A percentile compares a stretch with the other conserved stretches of the same genome.
These are phyloP conservation scores for Lantana camara DNA, from an alignment of 257 asterid species.

Conservation along the genomic window DNA sequence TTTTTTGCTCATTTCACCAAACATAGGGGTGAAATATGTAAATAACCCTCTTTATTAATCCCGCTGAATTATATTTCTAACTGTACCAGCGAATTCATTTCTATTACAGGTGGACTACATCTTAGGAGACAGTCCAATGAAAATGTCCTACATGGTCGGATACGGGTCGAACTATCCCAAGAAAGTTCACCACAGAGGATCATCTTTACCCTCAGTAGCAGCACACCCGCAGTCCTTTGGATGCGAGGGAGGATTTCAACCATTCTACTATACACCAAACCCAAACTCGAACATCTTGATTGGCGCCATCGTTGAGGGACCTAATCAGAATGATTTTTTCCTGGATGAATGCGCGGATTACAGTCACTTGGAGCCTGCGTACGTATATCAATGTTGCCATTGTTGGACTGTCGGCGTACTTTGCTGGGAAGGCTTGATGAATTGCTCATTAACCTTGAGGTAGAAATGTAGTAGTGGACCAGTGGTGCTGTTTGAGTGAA, in stretches of 20 bases:
- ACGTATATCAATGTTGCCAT: conserved; percentile 83
- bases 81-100: too few species aligned
- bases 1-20: too few species aligned
- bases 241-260: conserved; percentile 71
- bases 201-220: conserved; percentile 65
- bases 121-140: conserved; percentile 76
- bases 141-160: conserved; percentile 92
- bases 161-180: conserved; percentile 63
- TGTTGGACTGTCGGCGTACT: conserved; percentile 82
- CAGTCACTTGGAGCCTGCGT: conserved; percentile 78
- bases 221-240: conserved; percentile 56
- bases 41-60: too few species aligned
- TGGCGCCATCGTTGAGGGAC: conserved; percentile 90
- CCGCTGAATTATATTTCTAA: too few species aligned
- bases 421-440: conserved; percentile 39
- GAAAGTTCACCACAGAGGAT: conserved; percentile 79
- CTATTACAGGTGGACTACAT: conserved; percentile 77
- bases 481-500: neutral
- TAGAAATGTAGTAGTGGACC: neutral
- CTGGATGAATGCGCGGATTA: conserved; percentile 75
- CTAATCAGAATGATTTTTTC: conserved; percentile 73
- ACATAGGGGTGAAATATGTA: too few species aligned
- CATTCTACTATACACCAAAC: conserved; percentile 50
- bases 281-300: conserved; percentile 60
- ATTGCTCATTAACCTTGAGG: too few species aligned